Evolutionary conservation across 805 yeast genomes (phyloP).

Genomic region (Alloascoidea africana): DNA sequence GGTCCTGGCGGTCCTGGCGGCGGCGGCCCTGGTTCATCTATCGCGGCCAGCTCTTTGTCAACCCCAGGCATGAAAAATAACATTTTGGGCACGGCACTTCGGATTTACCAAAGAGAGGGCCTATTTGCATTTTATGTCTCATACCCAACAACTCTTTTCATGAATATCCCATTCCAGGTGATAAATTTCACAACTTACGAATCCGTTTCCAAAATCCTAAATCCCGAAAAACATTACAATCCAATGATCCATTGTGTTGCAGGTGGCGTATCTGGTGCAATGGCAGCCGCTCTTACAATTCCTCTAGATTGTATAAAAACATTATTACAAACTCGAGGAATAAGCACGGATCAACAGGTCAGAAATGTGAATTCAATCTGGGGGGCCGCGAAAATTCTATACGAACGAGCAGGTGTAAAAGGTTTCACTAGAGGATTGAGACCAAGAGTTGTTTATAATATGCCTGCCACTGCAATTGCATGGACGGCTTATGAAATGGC

Average conservation of each 20-base stretch:
- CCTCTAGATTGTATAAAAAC: constrained; percentile 94
- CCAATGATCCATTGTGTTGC: constrained; percentile 85
- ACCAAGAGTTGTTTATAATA: constrained; percentile 84
- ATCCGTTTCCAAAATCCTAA: constrained; percentile 57
- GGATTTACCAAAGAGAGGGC: constrained; percentile 22
- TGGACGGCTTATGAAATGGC: constrained; percentile 99
- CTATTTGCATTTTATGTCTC: constrained; percentile 75
- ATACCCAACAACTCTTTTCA: constrained; percentile 83
- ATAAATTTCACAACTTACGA: constrained; percentile 89
- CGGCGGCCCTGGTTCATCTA: too few species aligned
- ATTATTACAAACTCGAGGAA: constrained; percentile 62
- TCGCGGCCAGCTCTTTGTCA: too few species aligned
- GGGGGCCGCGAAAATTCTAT: constrained; percentile 59
- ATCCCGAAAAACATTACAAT: constrained; percentile 63
- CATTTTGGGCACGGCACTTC: constrained; percentile 12
- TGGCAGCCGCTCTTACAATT: constrained; percentile 88
- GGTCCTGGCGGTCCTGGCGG: too few species aligned
- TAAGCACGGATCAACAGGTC: constrained; percentile 18
- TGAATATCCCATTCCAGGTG: constrained; percentile 92
- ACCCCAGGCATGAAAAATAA: constrained; percentile 15
- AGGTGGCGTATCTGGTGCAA: constrained; percentile 91
- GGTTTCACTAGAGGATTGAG: constrained; percentile 78
- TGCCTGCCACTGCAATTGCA: constrained; percentile 91
- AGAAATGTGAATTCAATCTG: constrained; percentile 47
- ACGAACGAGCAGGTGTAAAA: constrained; percentile 22